A percentile compares a stretch with the other conserved stretches of the same genome.
These are phyloP conservation scores for Aspergillus alliaceus DNA, from an alignment of 2,329 filamentous ascomycete species.

Conservation along the genomic window DNA sequence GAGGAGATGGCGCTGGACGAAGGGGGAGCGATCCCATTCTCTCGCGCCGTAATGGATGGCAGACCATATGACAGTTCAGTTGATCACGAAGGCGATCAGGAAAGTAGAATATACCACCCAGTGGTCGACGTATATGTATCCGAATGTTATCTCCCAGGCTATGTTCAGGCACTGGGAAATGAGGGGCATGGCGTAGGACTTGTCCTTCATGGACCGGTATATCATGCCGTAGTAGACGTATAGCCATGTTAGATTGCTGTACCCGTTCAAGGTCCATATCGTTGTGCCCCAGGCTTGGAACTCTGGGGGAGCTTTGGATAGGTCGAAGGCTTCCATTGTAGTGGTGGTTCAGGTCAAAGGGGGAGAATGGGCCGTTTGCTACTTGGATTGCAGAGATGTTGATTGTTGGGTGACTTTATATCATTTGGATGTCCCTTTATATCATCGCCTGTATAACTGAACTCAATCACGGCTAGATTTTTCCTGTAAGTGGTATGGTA, in stretches of 20 bases:
- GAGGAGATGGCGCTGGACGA: background rate
- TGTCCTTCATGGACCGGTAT: background rate
- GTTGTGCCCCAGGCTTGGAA: background rate
- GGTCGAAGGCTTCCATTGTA: background rate
- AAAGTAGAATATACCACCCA: background rate
- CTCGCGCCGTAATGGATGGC: background rate
- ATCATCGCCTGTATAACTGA: too few species aligned
- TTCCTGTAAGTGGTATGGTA: too few species aligned
- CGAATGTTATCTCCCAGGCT: background rate
- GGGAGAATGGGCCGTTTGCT: too few species aligned
- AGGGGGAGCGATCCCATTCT: background rate
- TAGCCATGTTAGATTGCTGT: background rate
- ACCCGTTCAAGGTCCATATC: background rate
- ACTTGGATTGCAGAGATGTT: too few species aligned
- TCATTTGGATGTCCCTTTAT: too few species aligned
- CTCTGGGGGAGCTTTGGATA: background rate
- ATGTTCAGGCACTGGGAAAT: background rate
- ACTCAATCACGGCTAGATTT: too few species aligned
- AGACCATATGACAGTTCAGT: background rate
- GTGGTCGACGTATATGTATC: background rate
- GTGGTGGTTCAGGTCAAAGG: too few species aligned
- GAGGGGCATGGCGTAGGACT: background rate
- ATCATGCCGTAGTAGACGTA: background rate
- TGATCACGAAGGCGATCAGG: background rate
- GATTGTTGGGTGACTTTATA: too few species aligned